Evolutionary conservation across 73 alveolate species (phyloP).

Genomic region (Paramecium tetraurelia): DNA sequence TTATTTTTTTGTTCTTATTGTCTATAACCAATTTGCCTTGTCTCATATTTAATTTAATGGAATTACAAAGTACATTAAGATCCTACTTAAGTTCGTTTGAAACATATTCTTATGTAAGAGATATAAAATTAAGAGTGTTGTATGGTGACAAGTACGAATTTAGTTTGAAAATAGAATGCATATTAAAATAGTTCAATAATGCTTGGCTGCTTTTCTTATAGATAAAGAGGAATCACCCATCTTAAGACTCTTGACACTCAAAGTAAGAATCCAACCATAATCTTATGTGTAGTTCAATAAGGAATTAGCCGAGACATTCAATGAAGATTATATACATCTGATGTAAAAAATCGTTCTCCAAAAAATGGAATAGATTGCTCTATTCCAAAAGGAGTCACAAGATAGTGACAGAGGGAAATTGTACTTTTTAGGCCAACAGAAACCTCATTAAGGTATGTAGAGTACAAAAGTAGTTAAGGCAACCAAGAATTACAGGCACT

Average conservation of each 20-base stretch:
- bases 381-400: not conserved
- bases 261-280: not conserved
- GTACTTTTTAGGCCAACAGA: not conserved
- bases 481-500: conserved; percentile 14
- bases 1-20: not conserved
- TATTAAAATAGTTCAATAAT: not conserved
- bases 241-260: conserved; percentile 5
- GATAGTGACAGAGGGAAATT: conserved; percentile 27
- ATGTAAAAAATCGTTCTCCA: conserved; percentile 18
- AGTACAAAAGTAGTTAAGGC: conserved; percentile 28
- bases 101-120: conserved; percentile 5
- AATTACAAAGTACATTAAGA: not conserved
- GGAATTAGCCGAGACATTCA: conserved; percentile 32
- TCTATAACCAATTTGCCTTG: not conserved
- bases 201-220: not conserved
- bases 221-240: conserved; percentile 10
- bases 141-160: conserved; percentile 15
- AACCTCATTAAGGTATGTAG: not conserved
- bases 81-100: conserved; percentile 7
- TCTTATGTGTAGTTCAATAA: not conserved
- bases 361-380: not conserved
- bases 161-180: not conserved
- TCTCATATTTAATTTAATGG: conserved; percentile 16
- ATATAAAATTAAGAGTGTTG: conserved; percentile 33
- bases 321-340: not conserved